A percentile compares a stretch with the other conserved stretches of the same genome.
phyloP scores from a whole-genome alignment of 495 filamentous ascomycete genomes.

The Lasiosphaeria hispida region DNA sequence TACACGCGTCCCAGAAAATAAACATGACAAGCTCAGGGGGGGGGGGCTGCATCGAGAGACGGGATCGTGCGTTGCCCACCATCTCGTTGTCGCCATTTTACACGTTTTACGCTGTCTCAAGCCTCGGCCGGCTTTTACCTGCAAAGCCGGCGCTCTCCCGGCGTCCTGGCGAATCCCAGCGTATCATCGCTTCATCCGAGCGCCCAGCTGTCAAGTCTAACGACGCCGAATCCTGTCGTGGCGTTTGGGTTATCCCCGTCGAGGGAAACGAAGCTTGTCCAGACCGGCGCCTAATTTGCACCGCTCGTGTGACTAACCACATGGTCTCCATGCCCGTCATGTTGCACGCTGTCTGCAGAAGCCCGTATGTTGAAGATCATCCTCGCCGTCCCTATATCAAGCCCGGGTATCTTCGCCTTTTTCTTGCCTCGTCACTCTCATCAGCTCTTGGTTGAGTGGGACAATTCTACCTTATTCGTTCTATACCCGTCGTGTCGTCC shows the following conservation, averaged over 20 bases:
- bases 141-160: not conserved
- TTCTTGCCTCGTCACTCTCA: not conserved
- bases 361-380: slow-evolving; percentile 2
- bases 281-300: not conserved
- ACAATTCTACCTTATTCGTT: no score
- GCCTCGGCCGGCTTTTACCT: not conserved
- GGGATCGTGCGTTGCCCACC: no score
- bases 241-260: slow-evolving; percentile 2
- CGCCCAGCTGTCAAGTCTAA: not conserved
- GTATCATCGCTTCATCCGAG: slow-evolving; percentile 10
- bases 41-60: not conserved
- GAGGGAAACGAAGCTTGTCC: slow-evolving; percentile 1
- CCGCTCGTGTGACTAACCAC: slow-evolving; percentile 13
- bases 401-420: not conserved
- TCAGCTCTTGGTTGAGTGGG: not conserved
- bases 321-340: slow-evolving; percentile 9
- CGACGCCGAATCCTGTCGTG: not conserved
- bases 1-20: no score
- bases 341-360: slow-evolving; percentile 11
- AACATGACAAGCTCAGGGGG: not conserved
- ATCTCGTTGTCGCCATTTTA: no score
- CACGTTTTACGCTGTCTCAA: not conserved
- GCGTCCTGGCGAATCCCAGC: not conserved
- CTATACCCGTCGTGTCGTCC: not conserved
- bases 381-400: slow-evolving; percentile 14